Evolutionary conservation across 192 early-diverging fungal species (phyloP).

Genomic region (Entophlyctis helioformis): DNA sequence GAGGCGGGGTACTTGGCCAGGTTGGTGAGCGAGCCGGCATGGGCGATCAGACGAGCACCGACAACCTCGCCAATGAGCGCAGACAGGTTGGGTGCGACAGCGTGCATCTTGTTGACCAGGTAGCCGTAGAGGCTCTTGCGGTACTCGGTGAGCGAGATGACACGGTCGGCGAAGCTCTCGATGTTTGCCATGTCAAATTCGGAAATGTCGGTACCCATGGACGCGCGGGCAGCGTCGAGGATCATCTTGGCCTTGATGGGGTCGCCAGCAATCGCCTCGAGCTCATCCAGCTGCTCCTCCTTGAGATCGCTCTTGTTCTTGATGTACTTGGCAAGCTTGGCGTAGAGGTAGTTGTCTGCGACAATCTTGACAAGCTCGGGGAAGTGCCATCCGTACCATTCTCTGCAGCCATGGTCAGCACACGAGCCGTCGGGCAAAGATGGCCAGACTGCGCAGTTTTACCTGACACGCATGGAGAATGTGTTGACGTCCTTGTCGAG

Average conservation of each 20-base stretch:
- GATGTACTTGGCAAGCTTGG: slow-evolving; percentile 79
- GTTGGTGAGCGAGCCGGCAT: slow-evolving; percentile 93
- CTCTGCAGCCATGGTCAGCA: no score
- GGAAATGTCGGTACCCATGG: slow-evolving; percentile 97
- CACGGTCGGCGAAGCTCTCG: slow-evolving; percentile 80
- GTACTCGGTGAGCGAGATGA: slow-evolving; percentile 86
- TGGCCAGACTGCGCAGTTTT: no score
- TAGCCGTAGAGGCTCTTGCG: slow-evolving; percentile 86
- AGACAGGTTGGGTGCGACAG: slow-evolving; percentile 92
- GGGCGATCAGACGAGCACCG: slow-evolving; percentile 93
- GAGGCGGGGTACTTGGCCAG: slow-evolving; percentile 96
- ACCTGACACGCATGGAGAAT: slow-evolving; percentile 79
- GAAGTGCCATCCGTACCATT: slow-evolving; percentile 99
- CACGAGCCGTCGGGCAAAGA: no score
- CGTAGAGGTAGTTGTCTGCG: slow-evolving; percentile 83
- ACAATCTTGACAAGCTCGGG: slow-evolving; percentile 96
- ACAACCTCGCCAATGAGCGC: slow-evolving; percentile 97
- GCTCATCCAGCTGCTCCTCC: slow-evolving; percentile 58
- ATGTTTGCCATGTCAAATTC: slow-evolving; percentile 95
- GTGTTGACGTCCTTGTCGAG: slow-evolving; percentile 99
- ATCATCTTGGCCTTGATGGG: slow-evolving; percentile 76
- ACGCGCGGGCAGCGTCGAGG: slow-evolving; percentile 81
- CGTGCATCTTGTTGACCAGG: slow-evolving; percentile 89
- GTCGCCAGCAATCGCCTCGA: slow-evolving; percentile 77
- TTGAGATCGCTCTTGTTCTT: slow-evolving; percentile 83